Evolutionary conservation across 805 yeast species (phyloP), one percentile per base, ranked within the genome.

Genomic region (Ogataea kodamae): DNA sequence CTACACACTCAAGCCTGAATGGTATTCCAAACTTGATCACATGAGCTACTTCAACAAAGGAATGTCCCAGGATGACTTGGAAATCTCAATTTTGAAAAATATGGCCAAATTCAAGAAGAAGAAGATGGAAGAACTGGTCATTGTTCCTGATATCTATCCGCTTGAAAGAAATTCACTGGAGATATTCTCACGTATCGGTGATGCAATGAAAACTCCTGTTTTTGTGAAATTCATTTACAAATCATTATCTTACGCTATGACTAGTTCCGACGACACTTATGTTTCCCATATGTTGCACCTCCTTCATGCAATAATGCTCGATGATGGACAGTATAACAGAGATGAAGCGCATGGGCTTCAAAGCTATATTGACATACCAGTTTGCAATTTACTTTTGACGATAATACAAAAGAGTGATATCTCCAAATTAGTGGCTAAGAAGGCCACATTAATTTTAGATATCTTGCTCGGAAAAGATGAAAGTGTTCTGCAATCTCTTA

Each of bases 241-340:
- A 46, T 54, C 76, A n/a, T 57, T 83, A 10, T 74, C 72, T 32
- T 65, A 65, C 23, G 67, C 83, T 0, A 58, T 78, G 14, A 68
- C 67, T 30, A 57, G 63, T 1, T 64, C 67, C 1, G 72, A 75
- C 33, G 81, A 78, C 34, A 61, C 73, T 0, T 79, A 65, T 46
- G 55, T 81, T 21, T 72, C 76, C 11, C 76, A 74, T 25, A 49
- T 79, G n/a, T 63, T 84, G 22, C 92, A 83, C 52, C 63, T 84
- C 30, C 43, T 81, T 3, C 87, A 83, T 59, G 89, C 84, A 5
- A 63, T 79, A 6, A 49, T 82, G 12, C 30, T 59, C 12, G 64
- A 52, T 42, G 50, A 45, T 26, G 30, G 39, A 3, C 20, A 36
- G 6, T 30, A 43, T 25, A 60, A 68, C 25, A 43, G 70, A 15